Percentiles rank a stretch among this genome's conserved stretches.
Evolutionary conservation across 2,329 filamentous ascomycete species (phyloP).

Genomic region (Ceratocystis lukuohia): DNA sequence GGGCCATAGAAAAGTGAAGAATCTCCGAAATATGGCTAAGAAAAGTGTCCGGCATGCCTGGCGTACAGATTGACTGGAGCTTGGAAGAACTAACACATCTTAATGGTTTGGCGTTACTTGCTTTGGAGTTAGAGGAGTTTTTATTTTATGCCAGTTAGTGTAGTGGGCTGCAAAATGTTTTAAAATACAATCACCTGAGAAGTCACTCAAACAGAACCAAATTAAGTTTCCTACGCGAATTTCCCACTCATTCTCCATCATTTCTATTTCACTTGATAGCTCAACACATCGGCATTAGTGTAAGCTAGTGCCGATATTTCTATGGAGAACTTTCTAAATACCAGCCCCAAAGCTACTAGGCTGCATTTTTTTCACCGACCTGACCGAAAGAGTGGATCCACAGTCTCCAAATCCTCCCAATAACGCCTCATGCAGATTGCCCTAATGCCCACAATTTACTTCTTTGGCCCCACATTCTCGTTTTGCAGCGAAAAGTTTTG

Average conservation of each 20-base stretch:
- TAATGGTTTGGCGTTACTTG: not conserved
- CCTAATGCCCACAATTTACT: conserved; percentile 18
- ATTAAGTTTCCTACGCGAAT: not conserved
- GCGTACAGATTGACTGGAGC: not conserved
- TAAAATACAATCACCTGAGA: not conserved
- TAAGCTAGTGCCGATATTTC: not conserved
- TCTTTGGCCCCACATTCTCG: conserved; percentile 1
- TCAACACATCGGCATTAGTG: no score
- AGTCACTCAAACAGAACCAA: not conserved
- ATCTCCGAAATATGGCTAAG: not conserved
- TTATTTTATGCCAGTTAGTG: not conserved
- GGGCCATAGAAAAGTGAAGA: not conserved
- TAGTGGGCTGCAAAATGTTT: not conserved
- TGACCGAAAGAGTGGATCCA: not conserved
- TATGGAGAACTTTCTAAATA: not conserved
- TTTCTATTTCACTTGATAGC: no score
- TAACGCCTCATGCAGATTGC: conserved; percentile 10
- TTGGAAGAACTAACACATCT: not conserved
- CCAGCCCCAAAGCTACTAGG: not conserved
- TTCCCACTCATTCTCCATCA: no score
- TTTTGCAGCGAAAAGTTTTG: conserved; percentile 5
- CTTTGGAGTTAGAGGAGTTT: conserved; percentile 3
- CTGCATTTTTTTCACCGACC: not conserved
- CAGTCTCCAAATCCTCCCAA: not conserved
- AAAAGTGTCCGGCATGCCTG: not conserved